These are phyloP conservation scores for Coleophoma crateriformis DNA, from an alignment of 2,329 filamentous ascomycete genomes.

Conservation along the genomic window DNA sequence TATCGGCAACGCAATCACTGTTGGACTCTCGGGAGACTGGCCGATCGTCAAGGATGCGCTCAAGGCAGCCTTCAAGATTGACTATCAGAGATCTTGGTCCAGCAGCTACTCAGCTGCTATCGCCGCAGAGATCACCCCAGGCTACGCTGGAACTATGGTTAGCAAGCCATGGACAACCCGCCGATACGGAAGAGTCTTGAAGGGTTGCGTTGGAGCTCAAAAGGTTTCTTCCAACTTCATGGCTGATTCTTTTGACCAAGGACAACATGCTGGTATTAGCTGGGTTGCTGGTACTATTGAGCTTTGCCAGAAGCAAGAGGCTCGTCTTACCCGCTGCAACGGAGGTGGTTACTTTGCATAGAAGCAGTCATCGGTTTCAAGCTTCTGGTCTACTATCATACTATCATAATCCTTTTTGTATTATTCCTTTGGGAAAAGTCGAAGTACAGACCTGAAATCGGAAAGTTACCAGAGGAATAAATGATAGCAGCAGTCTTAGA, in stretches of 20 bases:
- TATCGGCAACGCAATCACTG: neutral
- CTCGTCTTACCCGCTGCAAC: neutral
- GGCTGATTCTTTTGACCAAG: neutral
- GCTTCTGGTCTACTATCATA: too few relatives aligned
- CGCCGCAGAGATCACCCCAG: neutral
- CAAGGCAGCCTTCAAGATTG: neutral
- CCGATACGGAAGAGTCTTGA: neutral
- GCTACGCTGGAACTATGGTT: neutral
- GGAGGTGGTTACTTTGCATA: neutral
- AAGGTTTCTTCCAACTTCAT: neutral
- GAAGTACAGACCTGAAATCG: too few relatives aligned
- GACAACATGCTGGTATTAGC: neutral
- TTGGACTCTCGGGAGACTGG: neutral
- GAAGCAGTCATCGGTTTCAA: neutral
- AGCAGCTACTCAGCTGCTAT: neutral
- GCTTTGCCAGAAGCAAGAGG: neutral
- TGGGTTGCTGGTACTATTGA: conserved; percentile 1
- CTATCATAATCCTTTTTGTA: too few relatives aligned
- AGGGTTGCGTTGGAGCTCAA: neutral
- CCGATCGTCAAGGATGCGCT: conserved; percentile 1
- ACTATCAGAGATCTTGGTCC: neutral
- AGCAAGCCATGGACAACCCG: neutral
- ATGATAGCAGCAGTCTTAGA: too few relatives aligned
- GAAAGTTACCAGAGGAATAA: too few relatives aligned
- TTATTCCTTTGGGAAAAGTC: too few relatives aligned